Evolutionary conservation across 805 yeast genomes (phyloP), one percentile per base, ranked within the genome.

Genomic region (Candida sonorensis): DNA sequence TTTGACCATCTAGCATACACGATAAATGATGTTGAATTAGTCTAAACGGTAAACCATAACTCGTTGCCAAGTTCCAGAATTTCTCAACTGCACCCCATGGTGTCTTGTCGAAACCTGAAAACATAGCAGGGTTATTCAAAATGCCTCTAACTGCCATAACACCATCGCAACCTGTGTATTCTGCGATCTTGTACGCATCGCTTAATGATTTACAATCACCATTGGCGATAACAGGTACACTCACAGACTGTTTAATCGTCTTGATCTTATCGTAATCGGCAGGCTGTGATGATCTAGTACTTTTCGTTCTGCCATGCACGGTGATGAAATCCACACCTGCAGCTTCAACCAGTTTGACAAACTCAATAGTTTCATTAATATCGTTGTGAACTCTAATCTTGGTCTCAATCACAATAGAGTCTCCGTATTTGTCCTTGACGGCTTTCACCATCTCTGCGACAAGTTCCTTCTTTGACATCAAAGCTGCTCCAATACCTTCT

Each of bases 401-500:
- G 3, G 94, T 88, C 55, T 92, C 97, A 21, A 92, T 66, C 36
- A 86, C 74, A n/a, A 92, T 65, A 5, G 53, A 55, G 31, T 72
- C 72, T 0, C 94, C 92, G 47, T 79, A 86, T 48, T 70, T 77
- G 1, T 66, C 64, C 51, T 88, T 88, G 17, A 86, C 94, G 1
- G 87, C 85, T 27, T 66, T 60, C 6, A 92, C 95, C 95, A 92
- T 83, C 3, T 69, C 66, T 1, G 88, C 74, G 4, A 92, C 92
- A 30, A 77, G 61, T 23, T 84, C 87, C 2, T 88, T 82, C 41
- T 83, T 78, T 17, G 78, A 66, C 84, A 92, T 88, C 35, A 92
- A 66, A 0, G 97, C 97, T 2, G 97, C 96, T 4, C 98, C 98
- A 11, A 92, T 88, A 16, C 97, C 98, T 54, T 87, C 96, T 27